Conservation (phyloP, 2,329 filamentous ascomycete genomes). For the Arthrobotrys pseudoclavata region DNA sequence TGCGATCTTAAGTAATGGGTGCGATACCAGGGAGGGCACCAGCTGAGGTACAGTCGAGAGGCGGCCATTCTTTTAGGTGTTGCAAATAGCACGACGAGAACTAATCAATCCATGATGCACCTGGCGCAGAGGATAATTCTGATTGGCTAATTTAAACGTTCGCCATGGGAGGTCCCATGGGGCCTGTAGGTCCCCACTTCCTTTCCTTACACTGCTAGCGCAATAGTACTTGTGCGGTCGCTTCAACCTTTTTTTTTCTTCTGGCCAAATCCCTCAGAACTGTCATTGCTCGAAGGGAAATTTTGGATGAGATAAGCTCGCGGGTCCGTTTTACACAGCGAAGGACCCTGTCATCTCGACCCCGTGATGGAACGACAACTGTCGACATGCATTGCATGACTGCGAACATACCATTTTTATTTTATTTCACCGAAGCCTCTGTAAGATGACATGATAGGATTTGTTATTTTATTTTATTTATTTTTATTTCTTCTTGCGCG, state of each 20-base stretch:
- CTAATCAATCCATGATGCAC: constrained; percentile 56
- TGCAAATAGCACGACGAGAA: constrained; percentile 55
- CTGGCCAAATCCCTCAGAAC: constrained; percentile 6
- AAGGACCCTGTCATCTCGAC: constrained; percentile 33
- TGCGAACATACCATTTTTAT: constrained; percentile 5
- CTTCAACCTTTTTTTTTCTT: constrained; percentile 41
- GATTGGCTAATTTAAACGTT: constrained; percentile 47
- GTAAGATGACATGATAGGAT: not conserved
- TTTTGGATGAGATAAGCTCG: constrained; percentile 55
- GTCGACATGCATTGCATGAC: constrained; percentile 23
- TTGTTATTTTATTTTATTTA: not conserved
- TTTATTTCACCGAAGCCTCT: not conserved
- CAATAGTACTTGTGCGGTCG: constrained; percentile 7
- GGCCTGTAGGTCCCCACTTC: constrained; percentile 51
- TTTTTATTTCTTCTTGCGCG: not conserved
- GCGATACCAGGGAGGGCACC: constrained; percentile 41
- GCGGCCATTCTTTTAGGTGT: constrained; percentile 31
- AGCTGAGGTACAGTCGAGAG: constrained; percentile 49
- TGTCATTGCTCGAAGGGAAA: not conserved
- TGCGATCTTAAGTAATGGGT: constrained; percentile 34
- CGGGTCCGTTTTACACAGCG: constrained; percentile 20
- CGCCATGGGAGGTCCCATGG: constrained; percentile 50
- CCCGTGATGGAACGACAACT: constrained; percentile 33
- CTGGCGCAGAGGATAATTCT: constrained; percentile 50
- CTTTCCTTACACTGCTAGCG: constrained; percentile 32